These are phyloP conservation scores for Apiospora rasikravindrae DNA, from an alignment of 2,329 filamentous ascomycete species.

Conservation along the genomic window DNA sequence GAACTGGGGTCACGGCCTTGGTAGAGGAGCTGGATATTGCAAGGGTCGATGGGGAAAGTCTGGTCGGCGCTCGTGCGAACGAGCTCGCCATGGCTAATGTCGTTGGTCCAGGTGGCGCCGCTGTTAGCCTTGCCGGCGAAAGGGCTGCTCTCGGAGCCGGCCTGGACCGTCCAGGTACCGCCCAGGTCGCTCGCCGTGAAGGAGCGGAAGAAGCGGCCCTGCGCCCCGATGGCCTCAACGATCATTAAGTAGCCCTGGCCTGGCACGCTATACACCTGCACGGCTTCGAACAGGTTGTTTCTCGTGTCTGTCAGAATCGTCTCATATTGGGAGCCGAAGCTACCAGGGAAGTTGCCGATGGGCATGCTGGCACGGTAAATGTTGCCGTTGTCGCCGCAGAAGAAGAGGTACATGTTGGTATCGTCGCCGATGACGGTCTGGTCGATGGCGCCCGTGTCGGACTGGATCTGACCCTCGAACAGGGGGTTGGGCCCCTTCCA, in stretches of 20 bases:
- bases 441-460: slow-evolving; percentile 63
- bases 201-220: slow-evolving; percentile 69
- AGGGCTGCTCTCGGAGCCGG: slow-evolving; percentile 58
- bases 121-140: slow-evolving; percentile 73
- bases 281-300: slow-evolving; percentile 68
- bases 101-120: slow-evolving; percentile 68
- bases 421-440: slow-evolving; percentile 68
- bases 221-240: slow-evolving; percentile 64
- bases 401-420: slow-evolving; percentile 70
- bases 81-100: slow-evolving; percentile 70
- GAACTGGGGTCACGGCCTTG: slow-evolving; percentile 58
- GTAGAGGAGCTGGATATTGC: slow-evolving; percentile 69
- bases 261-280: slow-evolving; percentile 67
- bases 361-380: slow-evolving; percentile 70
- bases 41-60: slow-evolving; percentile 66
- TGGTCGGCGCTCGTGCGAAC: slow-evolving; percentile 62
- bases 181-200: slow-evolving; percentile 64
- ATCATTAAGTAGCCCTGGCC: slow-evolving; percentile 69
- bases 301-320: slow-evolving; percentile 57
- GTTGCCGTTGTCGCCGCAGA: slow-evolving; percentile 68
- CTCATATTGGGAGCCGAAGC: slow-evolving; percentile 58
- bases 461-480: slow-evolving; percentile 60
- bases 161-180: slow-evolving; percentile 64
- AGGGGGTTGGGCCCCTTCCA: slow-evolving; percentile 61
- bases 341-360: slow-evolving; percentile 64